Evolutionary conservation across 2,329 filamentous ascomycete genomes (phyloP).

Genomic region (Xylaria sp.): DNA sequence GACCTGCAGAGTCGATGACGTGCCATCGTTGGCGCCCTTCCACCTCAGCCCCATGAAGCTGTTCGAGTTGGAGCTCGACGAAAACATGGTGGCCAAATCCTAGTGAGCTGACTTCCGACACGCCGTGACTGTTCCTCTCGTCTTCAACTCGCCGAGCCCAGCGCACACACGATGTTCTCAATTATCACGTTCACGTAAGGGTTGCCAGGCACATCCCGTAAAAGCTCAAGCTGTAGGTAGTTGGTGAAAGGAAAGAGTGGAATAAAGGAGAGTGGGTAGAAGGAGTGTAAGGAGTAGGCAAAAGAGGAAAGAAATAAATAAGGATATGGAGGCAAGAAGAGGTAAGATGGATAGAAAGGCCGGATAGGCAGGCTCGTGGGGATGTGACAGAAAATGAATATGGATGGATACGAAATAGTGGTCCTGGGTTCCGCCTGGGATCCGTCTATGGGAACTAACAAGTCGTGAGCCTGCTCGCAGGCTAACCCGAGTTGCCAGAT

Average conservation of each 20-base stretch:
- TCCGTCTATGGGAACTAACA: slow-evolving; percentile 19
- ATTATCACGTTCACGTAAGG: slow-evolving; percentile 19
- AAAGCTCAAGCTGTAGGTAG: slow-evolving; percentile 5
- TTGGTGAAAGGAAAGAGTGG: not conserved
- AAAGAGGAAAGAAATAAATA: slow-evolving; percentile 12
- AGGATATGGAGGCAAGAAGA: not conserved
- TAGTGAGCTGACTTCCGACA: slow-evolving; percentile 16
- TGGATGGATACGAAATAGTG: slow-evolving; percentile 29
- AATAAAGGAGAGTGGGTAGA: not conserved
- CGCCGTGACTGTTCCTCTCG: not conserved
- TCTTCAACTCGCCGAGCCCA: not conserved
- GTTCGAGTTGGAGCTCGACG: slow-evolving; percentile 23
- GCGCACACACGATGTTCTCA: slow-evolving; percentile 10
- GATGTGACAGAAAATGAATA: slow-evolving; percentile 28
- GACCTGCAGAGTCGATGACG: slow-evolving; percentile 19
- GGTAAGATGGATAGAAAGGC: slow-evolving; percentile 19
- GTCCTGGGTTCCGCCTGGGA: slow-evolving; percentile 13
- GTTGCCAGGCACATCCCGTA: slow-evolving; percentile 21
- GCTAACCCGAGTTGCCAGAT: slow-evolving; percentile 16
- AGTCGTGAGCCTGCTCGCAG: not conserved
- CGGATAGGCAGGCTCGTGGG: slow-evolving; percentile 22
- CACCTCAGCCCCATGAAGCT: slow-evolving; percentile 25
- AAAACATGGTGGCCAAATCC: slow-evolving; percentile 25
- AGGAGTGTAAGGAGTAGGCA: slow-evolving; percentile 11
- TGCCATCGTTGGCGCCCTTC: slow-evolving; percentile 19